A percentile compares a stretch with the other conserved stretches of the same genome.
Conservation (phyloP, 768 basidiomycete species). For the Saitozyma podzolica region DNA sequence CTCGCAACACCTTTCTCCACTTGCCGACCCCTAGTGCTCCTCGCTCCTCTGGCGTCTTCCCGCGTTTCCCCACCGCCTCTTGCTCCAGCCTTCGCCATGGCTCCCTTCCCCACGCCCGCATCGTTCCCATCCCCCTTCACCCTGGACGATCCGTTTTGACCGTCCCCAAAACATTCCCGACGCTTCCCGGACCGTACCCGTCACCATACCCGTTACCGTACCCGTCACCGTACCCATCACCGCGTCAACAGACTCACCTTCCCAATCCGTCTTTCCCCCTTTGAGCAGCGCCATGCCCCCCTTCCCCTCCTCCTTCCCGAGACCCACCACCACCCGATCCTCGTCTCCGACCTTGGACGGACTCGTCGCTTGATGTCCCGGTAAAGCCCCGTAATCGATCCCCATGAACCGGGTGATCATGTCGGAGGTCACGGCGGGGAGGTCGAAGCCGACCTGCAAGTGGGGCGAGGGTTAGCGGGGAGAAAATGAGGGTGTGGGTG, state of each 20-base stretch:
- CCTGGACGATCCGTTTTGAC: too few relatives aligned
- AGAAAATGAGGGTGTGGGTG: too few relatives aligned
- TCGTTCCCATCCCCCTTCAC: too few relatives aligned
- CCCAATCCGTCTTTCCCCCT: constrained; percentile 71
- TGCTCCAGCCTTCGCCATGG: too few relatives aligned
- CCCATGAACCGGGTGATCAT: constrained; percentile 99
- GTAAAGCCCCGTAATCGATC: constrained; percentile 77
- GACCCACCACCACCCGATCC: constrained; percentile 65
- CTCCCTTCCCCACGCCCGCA: too few relatives aligned
- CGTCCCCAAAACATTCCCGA: too few relatives aligned
- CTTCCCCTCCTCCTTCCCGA: constrained; percentile 53
- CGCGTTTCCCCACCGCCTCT: too few relatives aligned
- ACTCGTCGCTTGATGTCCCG: constrained; percentile 76
- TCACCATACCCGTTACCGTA: too few relatives aligned
- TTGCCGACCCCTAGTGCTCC: neutral
- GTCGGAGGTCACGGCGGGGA: constrained; percentile 85
- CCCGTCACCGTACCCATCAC: too few relatives aligned
- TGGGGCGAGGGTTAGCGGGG: too few relatives aligned
- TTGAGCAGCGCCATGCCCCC: constrained; percentile 68
- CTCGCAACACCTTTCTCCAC: neutral
- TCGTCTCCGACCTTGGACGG: constrained; percentile 74
- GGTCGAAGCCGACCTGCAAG: constrained; percentile 62
- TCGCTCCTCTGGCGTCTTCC: neutral
- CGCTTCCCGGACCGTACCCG: too few relatives aligned
- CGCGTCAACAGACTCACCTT: constrained; percentile 60